Percentiles rank a stretch among this genome's conserved stretches.
These are phyloP conservation scores for Arthrocladium fulminans DNA, from an alignment of 2,329 filamentous ascomycete species.

Conservation along the genomic window DNA sequence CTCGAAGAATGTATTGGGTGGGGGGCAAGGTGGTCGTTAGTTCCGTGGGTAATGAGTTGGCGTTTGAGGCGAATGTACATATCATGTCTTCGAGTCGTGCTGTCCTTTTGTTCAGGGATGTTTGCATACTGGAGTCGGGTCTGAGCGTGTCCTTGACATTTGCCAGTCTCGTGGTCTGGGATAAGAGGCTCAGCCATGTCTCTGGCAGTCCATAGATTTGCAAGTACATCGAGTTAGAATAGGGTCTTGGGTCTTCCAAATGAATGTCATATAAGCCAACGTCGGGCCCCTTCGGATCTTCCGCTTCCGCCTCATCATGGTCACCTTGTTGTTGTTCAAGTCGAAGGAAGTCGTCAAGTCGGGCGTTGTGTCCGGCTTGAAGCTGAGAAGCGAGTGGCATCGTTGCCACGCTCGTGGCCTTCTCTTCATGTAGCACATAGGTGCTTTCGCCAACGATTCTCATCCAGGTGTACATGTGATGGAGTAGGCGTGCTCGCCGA, in stretches of 20 bases:
- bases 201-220: conserved; percentile 38
- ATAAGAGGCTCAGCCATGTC: conserved; percentile 37
- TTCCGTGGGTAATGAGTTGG: background rate
- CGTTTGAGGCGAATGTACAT: conserved; percentile 25
- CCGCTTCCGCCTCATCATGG: conserved; percentile 33
- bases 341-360: conserved; percentile 34
- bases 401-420: conserved; percentile 13
- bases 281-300: conserved; percentile 29
- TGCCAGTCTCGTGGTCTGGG: conserved; percentile 36
- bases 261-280: conserved; percentile 33
- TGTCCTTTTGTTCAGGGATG: conserved; percentile 25
- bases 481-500: conserved; percentile 30
- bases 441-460: conserved; percentile 31
- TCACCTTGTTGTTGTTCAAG: conserved; percentile 28
- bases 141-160: conserved; percentile 29
- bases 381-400: conserved; percentile 18
- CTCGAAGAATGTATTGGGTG: conserved; percentile 30
- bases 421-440: conserved; percentile 25
- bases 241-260: conserved; percentile 29
- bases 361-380: conserved; percentile 23
- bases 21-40: conserved; percentile 16
- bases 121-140: conserved; percentile 23
- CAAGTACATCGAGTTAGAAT: conserved; percentile 30
- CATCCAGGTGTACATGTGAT: conserved; percentile 33
- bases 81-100: conserved; percentile 29